Evolutionary conservation across 176 grass and related monocot genomes (phyloP).

Genomic region (Triticum monococcum): DNA sequence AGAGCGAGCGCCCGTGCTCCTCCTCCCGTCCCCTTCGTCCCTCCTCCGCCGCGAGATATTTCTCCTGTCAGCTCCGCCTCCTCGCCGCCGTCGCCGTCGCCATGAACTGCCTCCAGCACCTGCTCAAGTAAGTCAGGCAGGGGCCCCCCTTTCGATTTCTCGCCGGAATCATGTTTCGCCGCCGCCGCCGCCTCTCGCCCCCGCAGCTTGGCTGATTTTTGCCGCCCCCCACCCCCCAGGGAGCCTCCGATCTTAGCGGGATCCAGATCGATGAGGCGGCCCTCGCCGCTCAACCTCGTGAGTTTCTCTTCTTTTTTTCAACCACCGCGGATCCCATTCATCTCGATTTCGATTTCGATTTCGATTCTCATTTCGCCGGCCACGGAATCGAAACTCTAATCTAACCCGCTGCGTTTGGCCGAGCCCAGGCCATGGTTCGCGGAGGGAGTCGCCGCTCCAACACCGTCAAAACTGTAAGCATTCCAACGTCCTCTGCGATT

Average conservation of each 20-base stretch:
- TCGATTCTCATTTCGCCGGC: not conserved
- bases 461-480: conserved; percentile 55
- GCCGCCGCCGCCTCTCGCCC: not conserved
- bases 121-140: conserved; percentile 49
- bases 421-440: conserved; percentile 45
- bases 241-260: conserved; percentile 50
- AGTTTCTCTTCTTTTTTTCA: not conserved
- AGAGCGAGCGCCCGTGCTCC: not conserved
- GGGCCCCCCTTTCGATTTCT: not conserved
- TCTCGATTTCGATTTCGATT: not conserved
- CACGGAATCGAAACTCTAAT: not conserved
- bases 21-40: not conserved
- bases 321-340: not conserved
- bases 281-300: conserved; percentile 58
- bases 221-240: conserved; percentile 16
- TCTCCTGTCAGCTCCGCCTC: not conserved
- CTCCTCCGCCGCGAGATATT: conserved; percentile 4
- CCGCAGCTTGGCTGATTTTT: not conserved
- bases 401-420: not conserved
- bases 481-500: not conserved
- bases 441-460: conserved; percentile 56
- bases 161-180: not conserved
- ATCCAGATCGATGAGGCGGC: conserved; percentile 55
- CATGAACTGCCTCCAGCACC: conserved; percentile 70
- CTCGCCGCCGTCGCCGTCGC: not conserved